Percentiles rank a stretch among this genome's conserved stretches.
Evolutionary conservation across 2,329 filamentous ascomycete species (phyloP).

Genomic region (Xylariaceae sp.): DNA sequence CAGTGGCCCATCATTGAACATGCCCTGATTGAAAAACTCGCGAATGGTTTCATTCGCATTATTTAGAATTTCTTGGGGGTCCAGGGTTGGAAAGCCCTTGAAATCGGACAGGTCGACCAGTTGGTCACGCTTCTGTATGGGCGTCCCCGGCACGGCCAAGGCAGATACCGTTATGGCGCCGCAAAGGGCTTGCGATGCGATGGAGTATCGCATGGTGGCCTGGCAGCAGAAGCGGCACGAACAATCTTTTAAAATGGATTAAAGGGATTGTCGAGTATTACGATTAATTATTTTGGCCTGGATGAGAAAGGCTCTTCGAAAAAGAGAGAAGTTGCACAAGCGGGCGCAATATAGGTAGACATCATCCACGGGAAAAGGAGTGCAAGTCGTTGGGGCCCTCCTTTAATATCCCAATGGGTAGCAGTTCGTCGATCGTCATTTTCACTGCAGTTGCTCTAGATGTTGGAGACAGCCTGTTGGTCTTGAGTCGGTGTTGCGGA

Average conservation of each 20-base stretch:
- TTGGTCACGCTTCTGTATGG: constrained; percentile 28
- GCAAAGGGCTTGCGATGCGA: constrained; percentile 37
- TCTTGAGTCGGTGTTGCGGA: constrained; percentile 18
- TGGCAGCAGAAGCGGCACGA: constrained; percentile 11
- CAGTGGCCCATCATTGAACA: constrained; percentile 29
- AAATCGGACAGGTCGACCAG: constrained; percentile 38
- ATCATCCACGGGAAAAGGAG: constrained; percentile 26
- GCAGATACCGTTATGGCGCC: constrained; percentile 40
- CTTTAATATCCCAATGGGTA: constrained; percentile 28
- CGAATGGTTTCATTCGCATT: constrained; percentile 29
- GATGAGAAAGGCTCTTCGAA: constrained; percentile 14
- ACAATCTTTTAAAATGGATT: background rate
- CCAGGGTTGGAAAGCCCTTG: constrained; percentile 40
- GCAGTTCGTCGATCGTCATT: constrained; percentile 39
- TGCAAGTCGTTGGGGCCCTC: constrained; percentile 15
- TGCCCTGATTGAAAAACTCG: constrained; percentile 26
- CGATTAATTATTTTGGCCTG: constrained; percentile 26
- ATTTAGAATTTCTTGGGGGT: constrained; percentile 36
- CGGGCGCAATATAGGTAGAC: constrained; percentile 21
- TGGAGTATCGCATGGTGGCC: constrained; percentile 37
- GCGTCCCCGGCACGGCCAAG: constrained; percentile 28
- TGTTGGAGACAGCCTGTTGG: constrained; percentile 14
- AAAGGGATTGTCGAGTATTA: constrained; percentile 25
- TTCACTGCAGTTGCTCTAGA: constrained; percentile 24
- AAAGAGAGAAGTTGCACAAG: constrained; percentile 24